Evolutionary conservation across 148 eudicot genomes (phyloP), one percentile per base, ranked within the genome.

Genomic region (Chenopodium formosanum): DNA sequence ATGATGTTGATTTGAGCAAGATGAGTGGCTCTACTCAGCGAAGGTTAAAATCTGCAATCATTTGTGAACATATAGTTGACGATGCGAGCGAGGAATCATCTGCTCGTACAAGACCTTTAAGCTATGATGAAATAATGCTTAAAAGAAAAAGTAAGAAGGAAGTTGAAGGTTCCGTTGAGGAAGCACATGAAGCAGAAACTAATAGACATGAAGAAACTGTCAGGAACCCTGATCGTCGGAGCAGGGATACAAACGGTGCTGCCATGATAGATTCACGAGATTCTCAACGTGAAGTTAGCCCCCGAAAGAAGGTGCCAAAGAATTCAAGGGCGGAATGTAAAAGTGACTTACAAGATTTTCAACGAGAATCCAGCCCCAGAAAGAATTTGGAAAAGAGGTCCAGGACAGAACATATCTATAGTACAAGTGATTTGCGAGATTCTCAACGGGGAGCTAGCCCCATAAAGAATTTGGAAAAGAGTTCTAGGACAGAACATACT

Each of bases 91-190:
- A 87, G 73, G 98, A 91, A 82, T 92, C 94, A 85, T 90, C 99
- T 82, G 99, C 99, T 66, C 88, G 98, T 84, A 96, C 98, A 72
- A 94, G 99, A 78, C 98, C 99, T 32, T 78, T 92, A 29, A 96
- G 95, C 87, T 94, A 85, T 88, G 97, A 91, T 58, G 97, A 94
- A 69, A 88, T 96, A 77, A 92, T 96, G 98, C 90, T 80, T 69
- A 90, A 84, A 85, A 91, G 99, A 73, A 87, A 87, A 86, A 87
- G 74, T 56, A 94, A 88, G 83, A 89, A 89, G 82, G 76, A 81
- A 64, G 46, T 68, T 75, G 90, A 88, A 80, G 79, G 77, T 83
- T 34, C 64, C 68, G 71, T 71, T 50, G 90, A 79, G 73, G 84
- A 68, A 68, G 82, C 75, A 67, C 88, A 23, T 70, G 88, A 66